Percentiles rank a stretch among this genome's conserved stretches.
These are phyloP conservation scores for Acrodontium crateriforme DNA, from an alignment of 2,329 filamentous ascomycete genomes.

Conservation along the genomic window DNA sequence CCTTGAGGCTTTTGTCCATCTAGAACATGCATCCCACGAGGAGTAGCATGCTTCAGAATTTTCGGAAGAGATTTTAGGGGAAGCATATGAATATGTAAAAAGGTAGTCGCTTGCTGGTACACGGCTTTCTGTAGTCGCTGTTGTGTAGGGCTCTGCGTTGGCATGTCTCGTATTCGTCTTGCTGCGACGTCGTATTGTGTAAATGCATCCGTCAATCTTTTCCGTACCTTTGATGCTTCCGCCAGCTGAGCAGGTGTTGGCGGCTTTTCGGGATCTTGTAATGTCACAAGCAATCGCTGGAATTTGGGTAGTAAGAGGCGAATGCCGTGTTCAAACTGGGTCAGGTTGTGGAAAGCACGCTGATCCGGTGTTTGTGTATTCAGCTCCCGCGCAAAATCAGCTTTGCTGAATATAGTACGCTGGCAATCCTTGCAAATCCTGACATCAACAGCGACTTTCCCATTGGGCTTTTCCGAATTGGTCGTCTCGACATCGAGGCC, in stretches of 20 bases:
- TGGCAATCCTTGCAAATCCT: constrained; percentile 89
- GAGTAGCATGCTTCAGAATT: constrained; percentile 40
- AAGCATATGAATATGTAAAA: constrained; percentile 82
- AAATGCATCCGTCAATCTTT: constrained; percentile 76
- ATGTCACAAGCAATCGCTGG: constrained; percentile 56
- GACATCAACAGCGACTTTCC: constrained; percentile 59
- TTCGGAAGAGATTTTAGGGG: constrained; percentile 49
- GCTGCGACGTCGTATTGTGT: constrained; percentile 75
- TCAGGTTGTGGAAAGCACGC: constrained; percentile 67
- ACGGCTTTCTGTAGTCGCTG: constrained; percentile 65
- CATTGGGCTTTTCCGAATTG: constrained; percentile 27
- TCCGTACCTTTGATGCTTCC: constrained; percentile 81
- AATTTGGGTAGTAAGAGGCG: constrained; percentile 69
- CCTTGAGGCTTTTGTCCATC: constrained; percentile 15
- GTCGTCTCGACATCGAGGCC: constrained; percentile 58
- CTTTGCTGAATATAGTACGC: constrained; percentile 53
- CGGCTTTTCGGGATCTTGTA: constrained; percentile 59
- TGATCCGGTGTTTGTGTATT: constrained; percentile 58
- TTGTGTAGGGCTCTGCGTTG: constrained; percentile 58
- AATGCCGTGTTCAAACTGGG: constrained; percentile 81
- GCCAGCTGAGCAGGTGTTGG: constrained; percentile 58
- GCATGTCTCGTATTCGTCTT: constrained; percentile 65
- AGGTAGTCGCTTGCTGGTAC: constrained; percentile 67
- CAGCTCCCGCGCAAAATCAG: constrained; percentile 63
- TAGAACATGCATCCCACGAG: too few relatives aligned